Evolutionary conservation across 306 rosid genomes (phyloP).

Genomic region (Cicer bijugum): DNA sequence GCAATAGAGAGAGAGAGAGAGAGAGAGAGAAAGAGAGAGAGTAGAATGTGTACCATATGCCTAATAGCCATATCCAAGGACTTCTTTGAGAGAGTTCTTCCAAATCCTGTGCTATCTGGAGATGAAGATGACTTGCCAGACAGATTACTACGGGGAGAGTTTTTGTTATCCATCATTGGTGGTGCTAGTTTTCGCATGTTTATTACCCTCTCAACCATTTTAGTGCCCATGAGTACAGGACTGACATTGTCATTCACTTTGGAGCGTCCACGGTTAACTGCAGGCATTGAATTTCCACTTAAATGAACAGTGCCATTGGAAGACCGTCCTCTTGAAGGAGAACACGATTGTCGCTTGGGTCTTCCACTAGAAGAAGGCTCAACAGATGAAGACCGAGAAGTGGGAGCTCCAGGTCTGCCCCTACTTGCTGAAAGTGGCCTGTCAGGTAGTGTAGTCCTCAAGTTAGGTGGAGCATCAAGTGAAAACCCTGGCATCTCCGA

Average conservation of each 20-base stretch:
- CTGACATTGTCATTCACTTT: slow-evolving; percentile 80
- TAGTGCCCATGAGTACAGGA: slow-evolving; percentile 80
- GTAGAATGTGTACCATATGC: slow-evolving; percentile 72
- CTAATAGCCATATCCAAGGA: slow-evolving; percentile 97
- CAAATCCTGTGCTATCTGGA: slow-evolving; percentile 90
- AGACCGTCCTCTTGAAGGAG: slow-evolving; percentile 91
- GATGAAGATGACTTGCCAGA: slow-evolving; percentile 82
- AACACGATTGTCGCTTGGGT: slow-evolving; percentile 88
- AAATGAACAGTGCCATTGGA: slow-evolving; percentile 66
- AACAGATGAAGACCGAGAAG: slow-evolving; percentile 81
- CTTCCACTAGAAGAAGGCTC: slow-evolving; percentile 80
- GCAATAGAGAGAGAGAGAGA: no score
- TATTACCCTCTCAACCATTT: slow-evolving; percentile 94
- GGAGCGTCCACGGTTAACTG: slow-evolving; percentile 67
- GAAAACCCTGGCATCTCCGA: slow-evolving; percentile 96
- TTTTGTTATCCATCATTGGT: slow-evolving; percentile 82
- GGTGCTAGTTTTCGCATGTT: slow-evolving; percentile 92
- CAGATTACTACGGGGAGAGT: slow-evolving; percentile 74
- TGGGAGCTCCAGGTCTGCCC: slow-evolving; percentile 97
- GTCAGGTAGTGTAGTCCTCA: slow-evolving; percentile 86
- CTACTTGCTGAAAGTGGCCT: slow-evolving; percentile 85
- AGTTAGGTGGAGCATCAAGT: slow-evolving; percentile 88
- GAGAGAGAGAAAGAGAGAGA: no score
- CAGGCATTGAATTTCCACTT: slow-evolving; percentile 93
- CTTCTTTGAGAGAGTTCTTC: slow-evolving; percentile 94